Evolutionary conservation across 257 asterid species (phyloP), one percentile per base, ranked within the genome.

Genomic region (Phtheirospermum japonicum): DNA sequence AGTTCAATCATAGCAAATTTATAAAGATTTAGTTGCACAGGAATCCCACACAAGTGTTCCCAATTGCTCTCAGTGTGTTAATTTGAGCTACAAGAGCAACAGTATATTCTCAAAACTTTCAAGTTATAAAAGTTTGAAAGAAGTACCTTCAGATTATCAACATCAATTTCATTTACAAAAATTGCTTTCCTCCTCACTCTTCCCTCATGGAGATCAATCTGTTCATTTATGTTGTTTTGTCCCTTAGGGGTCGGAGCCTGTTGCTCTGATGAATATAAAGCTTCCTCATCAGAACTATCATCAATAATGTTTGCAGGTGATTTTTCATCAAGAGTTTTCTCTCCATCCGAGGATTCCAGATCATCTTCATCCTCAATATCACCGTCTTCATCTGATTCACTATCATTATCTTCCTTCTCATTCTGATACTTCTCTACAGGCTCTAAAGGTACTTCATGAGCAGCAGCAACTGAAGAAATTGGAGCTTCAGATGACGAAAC

Each of bases 171-270:
- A 81, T 84, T 75, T 64, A 53, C 86, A 77, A 89, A 93, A 71
- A 85, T 76, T 68, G 95, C 96, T 85, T 78, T 87, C 73, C 99
- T 89, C 73, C 99, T 84, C 85, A 78, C 73, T 78, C 99, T 89
- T 78, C 96, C 96, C 4, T 79, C 96, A 65, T 68, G 80, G 63
- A 79, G 53, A 74, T 85, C 96, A 70, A 76, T 61, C 42, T 80
- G 78, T 70, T 89, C 97, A 57, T 64, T 67, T 13, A 82, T 67
- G 64, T 77, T 66, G 77, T 61, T 51, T 63, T 68, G 68, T 12
- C 66, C 36, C 7, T 61, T 46, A 57, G 61, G 61, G 14, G 68
- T 43, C 7, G 74, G 73, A 49, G 70, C 48, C 37, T 65, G 76
- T 52, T 73, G 63, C 65, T 81, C 76, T 8, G 90, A 70, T 63